Evolutionary conservation across 1,284 basidiomycete species (phyloP).

Genomic region (Chiua sp.): DNA sequence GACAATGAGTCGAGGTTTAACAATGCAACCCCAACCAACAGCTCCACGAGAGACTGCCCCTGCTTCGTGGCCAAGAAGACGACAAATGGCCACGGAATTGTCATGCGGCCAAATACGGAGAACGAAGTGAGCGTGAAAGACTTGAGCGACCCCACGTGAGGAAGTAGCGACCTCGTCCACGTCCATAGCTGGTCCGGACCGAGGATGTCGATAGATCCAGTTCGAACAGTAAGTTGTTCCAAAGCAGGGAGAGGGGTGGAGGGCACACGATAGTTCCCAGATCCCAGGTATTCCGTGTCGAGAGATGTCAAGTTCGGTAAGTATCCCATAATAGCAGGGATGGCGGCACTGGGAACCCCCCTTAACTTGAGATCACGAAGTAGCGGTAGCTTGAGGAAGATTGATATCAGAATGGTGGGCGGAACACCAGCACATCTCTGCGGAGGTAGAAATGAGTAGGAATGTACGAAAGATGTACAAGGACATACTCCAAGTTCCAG

Average conservation of each 20-base stretch:
- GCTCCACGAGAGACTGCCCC: conserved; percentile 47
- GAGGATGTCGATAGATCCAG: conserved; percentile 56
- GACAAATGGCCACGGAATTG: conserved; percentile 60
- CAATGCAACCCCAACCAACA: conserved; percentile 54
- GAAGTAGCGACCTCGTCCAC: conserved; percentile 60
- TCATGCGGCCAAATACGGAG: conserved; percentile 52
- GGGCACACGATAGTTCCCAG: conserved; percentile 36
- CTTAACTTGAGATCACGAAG: conserved; percentile 63
- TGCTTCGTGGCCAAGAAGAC: conserved; percentile 55
- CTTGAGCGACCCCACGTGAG: conserved; percentile 53
- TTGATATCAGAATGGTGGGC: conserved; percentile 60
- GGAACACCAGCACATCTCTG: conserved; percentile 65
- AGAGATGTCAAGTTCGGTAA: conserved; percentile 61
- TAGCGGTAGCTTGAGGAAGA: conserved; percentile 61
- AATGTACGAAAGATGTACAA: conserved; percentile 38
- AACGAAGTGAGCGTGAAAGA: conserved; percentile 63
- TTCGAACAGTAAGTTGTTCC: conserved; percentile 59
- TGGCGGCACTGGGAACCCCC: conserved; percentile 60
- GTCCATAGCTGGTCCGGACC: conserved; percentile 61
- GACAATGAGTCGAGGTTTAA: conserved; percentile 55
- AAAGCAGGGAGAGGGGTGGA: conserved; percentile 51
- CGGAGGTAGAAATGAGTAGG: conserved; percentile 28
- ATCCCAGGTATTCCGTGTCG: conserved; percentile 64
- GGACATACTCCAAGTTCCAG: conserved; percentile 69
- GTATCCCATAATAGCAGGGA: conserved; percentile 59